These are phyloP conservation scores for Monosporascus sp. DNA, from an alignment of 2,329 filamentous ascomycete genomes.

Conservation along the genomic window DNA sequence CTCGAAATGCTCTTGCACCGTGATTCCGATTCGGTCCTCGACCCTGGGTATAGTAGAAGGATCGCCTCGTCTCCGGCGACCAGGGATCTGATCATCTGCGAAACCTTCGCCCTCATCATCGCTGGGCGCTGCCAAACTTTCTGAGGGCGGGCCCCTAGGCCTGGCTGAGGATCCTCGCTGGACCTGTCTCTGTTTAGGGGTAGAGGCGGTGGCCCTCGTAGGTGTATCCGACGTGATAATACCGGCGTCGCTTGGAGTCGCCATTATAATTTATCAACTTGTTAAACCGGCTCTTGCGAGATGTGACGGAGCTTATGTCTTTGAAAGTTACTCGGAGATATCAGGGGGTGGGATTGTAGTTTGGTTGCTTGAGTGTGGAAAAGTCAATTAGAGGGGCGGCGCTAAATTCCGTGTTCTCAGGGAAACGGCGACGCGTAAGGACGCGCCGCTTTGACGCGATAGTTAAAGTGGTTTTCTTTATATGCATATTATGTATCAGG, in stretches of 20 bases:
- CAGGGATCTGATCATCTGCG: slow-evolving; percentile 58
- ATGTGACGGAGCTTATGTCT: not conserved
- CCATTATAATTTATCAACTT: slow-evolving; percentile 30
- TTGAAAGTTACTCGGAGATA: not conserved
- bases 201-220: slow-evolving; percentile 33
- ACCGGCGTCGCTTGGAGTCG: slow-evolving; percentile 51
- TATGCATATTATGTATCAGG: not conserved
- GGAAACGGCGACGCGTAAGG: not conserved
- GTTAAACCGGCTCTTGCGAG: not conserved
- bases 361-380: not conserved
- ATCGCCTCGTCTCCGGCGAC: slow-evolving; percentile 42
- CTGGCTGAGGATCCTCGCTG: slow-evolving; percentile 49
- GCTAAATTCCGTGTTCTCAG: not conserved
- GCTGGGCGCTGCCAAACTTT: slow-evolving; percentile 54
- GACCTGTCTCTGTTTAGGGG: slow-evolving; percentile 37
- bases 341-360: not conserved
- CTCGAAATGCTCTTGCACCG: slow-evolving; percentile 72
- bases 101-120: slow-evolving; percentile 59
- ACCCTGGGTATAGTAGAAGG: slow-evolving; percentile 59
- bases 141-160: slow-evolving; percentile 56
- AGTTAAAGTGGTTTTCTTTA: not conserved
- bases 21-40: slow-evolving; percentile 69
- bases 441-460: not conserved
- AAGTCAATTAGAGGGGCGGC: not conserved
- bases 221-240: slow-evolving; percentile 53